These are phyloP conservation scores for Globisporangium iwayamae DNA, from an alignment of 352 stramenopile genomes.

Conservation along the genomic window DNA sequence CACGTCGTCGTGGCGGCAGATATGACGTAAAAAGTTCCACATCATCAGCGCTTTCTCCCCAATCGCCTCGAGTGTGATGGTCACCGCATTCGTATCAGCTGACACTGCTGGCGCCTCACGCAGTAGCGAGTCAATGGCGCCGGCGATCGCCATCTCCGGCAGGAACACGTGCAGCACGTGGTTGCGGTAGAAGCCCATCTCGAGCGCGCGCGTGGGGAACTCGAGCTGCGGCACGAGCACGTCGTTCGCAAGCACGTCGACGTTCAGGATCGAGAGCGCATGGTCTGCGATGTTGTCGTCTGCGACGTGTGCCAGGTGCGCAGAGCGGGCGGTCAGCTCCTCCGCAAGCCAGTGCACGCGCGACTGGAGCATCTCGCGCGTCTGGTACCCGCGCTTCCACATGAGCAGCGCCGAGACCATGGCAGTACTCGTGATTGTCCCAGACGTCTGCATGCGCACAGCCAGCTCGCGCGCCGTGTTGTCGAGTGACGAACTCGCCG, in stretches of 20 bases:
- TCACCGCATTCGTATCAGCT: background rate
- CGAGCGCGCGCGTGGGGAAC: constrained; percentile 61
- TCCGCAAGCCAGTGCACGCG: constrained; percentile 54
- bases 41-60: constrained; percentile 43
- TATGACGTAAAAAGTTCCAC: constrained; percentile 62
- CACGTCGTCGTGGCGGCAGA: constrained; percentile 56
- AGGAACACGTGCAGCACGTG: constrained; percentile 81
- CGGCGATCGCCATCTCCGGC: constrained; percentile 65
- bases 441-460: constrained; percentile 68
- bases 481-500: constrained; percentile 41
- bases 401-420: constrained; percentile 75
- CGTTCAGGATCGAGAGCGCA: constrained; percentile 57
- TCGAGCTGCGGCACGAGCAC: constrained; percentile 51
- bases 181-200: constrained; percentile 85
- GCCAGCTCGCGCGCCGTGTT: constrained; percentile 49
- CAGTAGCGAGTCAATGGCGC: constrained; percentile 47
- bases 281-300: constrained; percentile 47
- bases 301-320: constrained; percentile 60
- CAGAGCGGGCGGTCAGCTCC: constrained; percentile 40
- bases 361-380: constrained; percentile 49
- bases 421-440: constrained; percentile 72
- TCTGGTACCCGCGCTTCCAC: constrained; percentile 67
- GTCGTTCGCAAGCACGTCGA: constrained; percentile 33
- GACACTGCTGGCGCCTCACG: constrained; percentile 15
- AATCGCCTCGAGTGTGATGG: constrained; percentile 28